These are phyloP conservation scores for Adiantum capillusveneris DNA, from an alignment of 75 land plant genomes.

Conservation along the genomic window DNA sequence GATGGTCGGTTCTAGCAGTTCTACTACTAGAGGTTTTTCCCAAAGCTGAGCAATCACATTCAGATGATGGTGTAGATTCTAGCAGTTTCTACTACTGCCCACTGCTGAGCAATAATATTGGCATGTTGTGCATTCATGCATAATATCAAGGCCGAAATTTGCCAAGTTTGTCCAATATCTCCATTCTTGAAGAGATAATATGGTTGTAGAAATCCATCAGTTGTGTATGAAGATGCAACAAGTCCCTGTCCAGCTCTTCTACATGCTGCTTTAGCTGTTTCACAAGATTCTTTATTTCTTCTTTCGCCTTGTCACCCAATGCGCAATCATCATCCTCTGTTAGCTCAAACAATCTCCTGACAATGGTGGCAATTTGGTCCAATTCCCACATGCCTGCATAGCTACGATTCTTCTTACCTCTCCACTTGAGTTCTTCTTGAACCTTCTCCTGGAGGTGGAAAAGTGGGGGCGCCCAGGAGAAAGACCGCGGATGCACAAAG, in stretches of 20 bases:
- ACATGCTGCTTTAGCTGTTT: conserved; percentile 2
- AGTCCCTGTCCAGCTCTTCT: conserved; percentile 2
- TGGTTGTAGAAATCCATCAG: neutral
- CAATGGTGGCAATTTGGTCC: neutral
- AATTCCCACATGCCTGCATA: conserved; percentile 3
- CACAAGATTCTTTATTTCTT: conserved; percentile 1
- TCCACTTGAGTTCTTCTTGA: neutral
- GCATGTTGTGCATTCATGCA: no score
- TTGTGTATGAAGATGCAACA: neutral
- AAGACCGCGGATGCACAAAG: conserved; percentile 4
- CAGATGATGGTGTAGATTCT: no score
- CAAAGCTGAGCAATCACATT: no score
- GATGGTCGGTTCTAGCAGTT: no score
- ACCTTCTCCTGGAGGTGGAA: neutral
- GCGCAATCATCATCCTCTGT: neutral
- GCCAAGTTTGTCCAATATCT: neutral
- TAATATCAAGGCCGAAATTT: no score
- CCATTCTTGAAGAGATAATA: neutral
- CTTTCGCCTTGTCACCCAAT: neutral
- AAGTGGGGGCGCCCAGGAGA: neutral
- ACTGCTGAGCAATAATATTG: no score
- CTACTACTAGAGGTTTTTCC: no score
- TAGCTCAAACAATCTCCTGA: neutral
- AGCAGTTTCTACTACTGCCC: no score
- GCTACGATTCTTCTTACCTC: neutral